Conservation (phyloP, 176 grass and related monocot species). For the Saccharum spontaneum region DNA sequence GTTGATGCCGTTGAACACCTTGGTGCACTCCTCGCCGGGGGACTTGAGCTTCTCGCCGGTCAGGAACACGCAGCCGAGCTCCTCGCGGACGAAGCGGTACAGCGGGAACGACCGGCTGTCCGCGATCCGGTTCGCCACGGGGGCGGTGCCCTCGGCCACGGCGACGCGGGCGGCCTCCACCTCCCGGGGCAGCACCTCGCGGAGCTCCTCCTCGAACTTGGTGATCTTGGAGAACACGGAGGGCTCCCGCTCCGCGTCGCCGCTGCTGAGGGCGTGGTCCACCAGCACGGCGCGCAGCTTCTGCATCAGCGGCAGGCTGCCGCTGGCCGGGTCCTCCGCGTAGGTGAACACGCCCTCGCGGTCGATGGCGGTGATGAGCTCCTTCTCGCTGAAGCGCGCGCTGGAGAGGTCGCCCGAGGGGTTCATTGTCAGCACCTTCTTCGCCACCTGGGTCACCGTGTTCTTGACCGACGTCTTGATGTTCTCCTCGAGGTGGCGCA, state of each 20-base stretch:
- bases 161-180: slow-evolving; percentile 65
- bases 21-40: slow-evolving; percentile 78
- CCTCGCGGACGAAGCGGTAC: slow-evolving; percentile 74
- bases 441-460: slow-evolving; percentile 59
- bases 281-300: slow-evolving; percentile 83
- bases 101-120: slow-evolving; percentile 73
- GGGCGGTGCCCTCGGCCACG: slow-evolving; percentile 50
- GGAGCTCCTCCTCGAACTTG: slow-evolving; percentile 73
- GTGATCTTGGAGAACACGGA: slow-evolving; percentile 80
- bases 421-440: slow-evolving; percentile 77
- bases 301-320: slow-evolving; percentile 62
- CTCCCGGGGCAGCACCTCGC: slow-evolving; percentile 54
- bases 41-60: slow-evolving; percentile 83
- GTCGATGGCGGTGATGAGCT: slow-evolving; percentile 67
- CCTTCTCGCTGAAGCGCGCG: slow-evolving; percentile 76
- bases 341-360: slow-evolving; percentile 74
- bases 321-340: slow-evolving; percentile 71
- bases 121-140: slow-evolving; percentile 59
- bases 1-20: slow-evolving; percentile 76
- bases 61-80: slow-evolving; percentile 72
- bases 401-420: slow-evolving; percentile 56
- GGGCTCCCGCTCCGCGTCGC: slow-evolving; percentile 52
- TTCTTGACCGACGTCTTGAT: slow-evolving; percentile 67
- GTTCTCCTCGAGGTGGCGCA: slow-evolving; percentile 92
- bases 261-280: slow-evolving; percentile 61